Base-by-base conservation (phyloP, 176 grass and related monocot genomes). In the Phyllostachys edulis region DNA sequence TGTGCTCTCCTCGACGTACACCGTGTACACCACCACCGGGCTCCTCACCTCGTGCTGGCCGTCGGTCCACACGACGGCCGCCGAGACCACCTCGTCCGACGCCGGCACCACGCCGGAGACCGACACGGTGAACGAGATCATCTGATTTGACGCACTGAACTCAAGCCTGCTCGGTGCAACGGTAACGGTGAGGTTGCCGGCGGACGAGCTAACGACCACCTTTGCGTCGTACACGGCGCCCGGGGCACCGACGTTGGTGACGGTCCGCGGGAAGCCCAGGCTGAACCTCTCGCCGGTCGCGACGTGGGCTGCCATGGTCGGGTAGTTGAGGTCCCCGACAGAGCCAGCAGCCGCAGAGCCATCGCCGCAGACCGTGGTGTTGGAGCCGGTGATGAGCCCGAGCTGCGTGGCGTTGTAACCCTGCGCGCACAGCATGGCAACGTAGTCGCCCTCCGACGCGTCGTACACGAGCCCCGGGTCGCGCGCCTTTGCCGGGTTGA, bases 391-490 rank as follows among this genome's bases (percentile, higher is more conserved):
- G 57, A 93, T 11, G 51, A 41, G 23, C 14, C 23, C 9, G 70
- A 93, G 82, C 71, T 79, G 82, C 23, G 77, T 78, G 32, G 77
- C 26, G 67, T 82, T 88, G 82, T 90, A 93, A 7, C 87, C 90
- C 9, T 84, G 41, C 6, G 85, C 52, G 60, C 91, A 93, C 5
- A 93, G 72, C 91, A 93, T 69, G 7, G 68, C 46, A 0, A 83
- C 49, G 37, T 83, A 89, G 73, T 83, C 79, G 3, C 51, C 39
- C 32, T 41, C 79, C 36, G 20, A 15, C 4, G 86, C 73, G 68
- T 92, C 90, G 60, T 86, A 88, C 2, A 92, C 79, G 6, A 88
- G 82, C 6, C 90, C 86, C 0, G 90, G 83, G 21, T 56, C 62
- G 4, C 61, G 65, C 7, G 86, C 86, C 67, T 11, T 21, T 29